phyloP scores from a whole-genome alignment of 192 early-diverging fungal species.

The Coemansia furcata region DNA sequence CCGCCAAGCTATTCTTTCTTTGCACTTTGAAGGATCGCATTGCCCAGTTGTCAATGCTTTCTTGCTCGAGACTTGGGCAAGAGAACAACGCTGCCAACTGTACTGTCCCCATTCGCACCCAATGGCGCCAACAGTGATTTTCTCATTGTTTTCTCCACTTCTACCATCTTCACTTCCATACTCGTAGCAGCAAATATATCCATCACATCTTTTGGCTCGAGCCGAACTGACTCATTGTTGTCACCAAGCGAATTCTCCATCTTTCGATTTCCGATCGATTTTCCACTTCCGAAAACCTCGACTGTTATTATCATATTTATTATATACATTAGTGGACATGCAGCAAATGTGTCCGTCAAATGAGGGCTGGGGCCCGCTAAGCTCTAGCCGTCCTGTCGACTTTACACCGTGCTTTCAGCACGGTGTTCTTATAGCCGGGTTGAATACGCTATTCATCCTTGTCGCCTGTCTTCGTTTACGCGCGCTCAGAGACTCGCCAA shows the following conservation, averaged over 20 bases:
- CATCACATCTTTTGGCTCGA: not conserved
- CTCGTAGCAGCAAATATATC: too few species aligned
- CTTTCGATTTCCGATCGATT: too few species aligned
- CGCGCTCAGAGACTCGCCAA: not conserved
- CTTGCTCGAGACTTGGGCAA: not conserved
- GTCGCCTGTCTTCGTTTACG: conserved; percentile 18
- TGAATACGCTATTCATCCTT: conserved; percentile 26
- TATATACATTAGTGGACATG: not conserved
- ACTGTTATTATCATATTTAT: not conserved
- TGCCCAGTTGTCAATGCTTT: not conserved
- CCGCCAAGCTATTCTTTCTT: too few species aligned
- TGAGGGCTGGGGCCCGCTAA: conserved; percentile 54
- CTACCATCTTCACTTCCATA: not conserved
- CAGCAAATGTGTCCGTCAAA: conserved; percentile 23
- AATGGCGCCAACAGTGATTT: not conserved
- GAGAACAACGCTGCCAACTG: not conserved
- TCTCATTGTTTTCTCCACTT: not conserved
- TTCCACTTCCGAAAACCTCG: not conserved
- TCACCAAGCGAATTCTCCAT: too few species aligned
- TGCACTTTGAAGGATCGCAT: not conserved
- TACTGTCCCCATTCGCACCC: not conserved
- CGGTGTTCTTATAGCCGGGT: conserved; percentile 20
- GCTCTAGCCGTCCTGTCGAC: conserved; percentile 42
- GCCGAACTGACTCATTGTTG: not conserved
- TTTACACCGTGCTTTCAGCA: conserved; percentile 48